Evolutionary conservation across 2,329 filamentous ascomycete species (phyloP), one percentile per base, ranked within the genome.

Genomic region (Neurospora sp.): DNA sequence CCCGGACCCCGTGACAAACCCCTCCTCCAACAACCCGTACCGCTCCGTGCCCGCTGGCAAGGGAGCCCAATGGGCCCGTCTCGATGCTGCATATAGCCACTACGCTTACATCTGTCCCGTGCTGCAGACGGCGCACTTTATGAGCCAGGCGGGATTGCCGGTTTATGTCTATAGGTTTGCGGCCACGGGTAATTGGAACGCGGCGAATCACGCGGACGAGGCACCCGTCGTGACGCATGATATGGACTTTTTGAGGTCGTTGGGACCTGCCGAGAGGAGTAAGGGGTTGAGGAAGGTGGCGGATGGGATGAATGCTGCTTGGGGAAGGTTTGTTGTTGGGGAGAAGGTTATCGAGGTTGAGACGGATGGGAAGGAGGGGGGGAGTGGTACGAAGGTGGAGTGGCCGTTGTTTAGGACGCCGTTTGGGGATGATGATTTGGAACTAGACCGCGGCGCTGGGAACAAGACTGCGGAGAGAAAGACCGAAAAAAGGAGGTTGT

Each of bases 101-200:
- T 90, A 88, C 75, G 88, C 87, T 0, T 90, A 90, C 75, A 85
- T 89, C 67, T 86, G 86, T 28, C 89, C 89, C 0, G 86, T 90
- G 0, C 80, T 89, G 3, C 87, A 90, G 76, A 87, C 86, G 0
- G 87, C 85, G 0, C 80, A 85, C 69, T 81, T 81, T 38, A 78
- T 82, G 36, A 80, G 80, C 9, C 73, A 72, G 1, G 76, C 74
- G 6, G 52, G 38, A 0, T 23, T 75, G 71, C 68, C 79, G 73
- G 73, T 86, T 0, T 87, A 86, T 73, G 80, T 89, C 0, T 91
- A 90, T 76, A 86, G 89, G 75, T 90, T 84, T 77, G 87, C 87
- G 0, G 82, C 85, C 0, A 81, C 80, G n/a, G 52, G 52, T 17
- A 78, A 72, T 4, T 78, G 78, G 71, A 78, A 77, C 58, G 80